Evolutionary conservation across 2,329 filamentous ascomycete species (phyloP).

Genomic region (Sporothrix brunneoviolacea): DNA sequence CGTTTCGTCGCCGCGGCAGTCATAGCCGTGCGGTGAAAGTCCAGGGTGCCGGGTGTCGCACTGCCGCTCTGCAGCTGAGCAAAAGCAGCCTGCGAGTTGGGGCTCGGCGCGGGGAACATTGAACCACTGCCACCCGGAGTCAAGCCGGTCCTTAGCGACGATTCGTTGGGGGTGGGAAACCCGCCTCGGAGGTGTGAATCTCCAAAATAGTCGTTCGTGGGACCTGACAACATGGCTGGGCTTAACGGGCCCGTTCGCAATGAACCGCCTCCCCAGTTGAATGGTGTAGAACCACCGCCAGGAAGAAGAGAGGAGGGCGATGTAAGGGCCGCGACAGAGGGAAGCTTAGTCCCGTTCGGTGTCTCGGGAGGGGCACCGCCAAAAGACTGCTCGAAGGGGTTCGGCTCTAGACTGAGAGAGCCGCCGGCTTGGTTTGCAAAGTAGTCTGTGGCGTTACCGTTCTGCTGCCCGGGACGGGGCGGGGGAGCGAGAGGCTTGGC

Average conservation of each 20-base stretch:
- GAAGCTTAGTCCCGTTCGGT: conserved; percentile 74
- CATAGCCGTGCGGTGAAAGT: conserved; percentile 91
- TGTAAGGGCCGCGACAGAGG: conserved; percentile 82
- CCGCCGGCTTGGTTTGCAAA: conserved; percentile 52
- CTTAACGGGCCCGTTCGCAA: conserved; percentile 88
- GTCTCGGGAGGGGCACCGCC: conserved; percentile 63
- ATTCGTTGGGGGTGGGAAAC: conserved; percentile 95
- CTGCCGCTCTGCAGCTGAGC: conserved; percentile 72
- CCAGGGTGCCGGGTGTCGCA: conserved; percentile 81
- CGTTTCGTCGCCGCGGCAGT: conserved; percentile 65
- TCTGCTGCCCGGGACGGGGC: conserved; percentile 51
- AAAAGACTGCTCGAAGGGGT: conserved; percentile 96
- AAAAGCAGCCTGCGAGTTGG: conserved; percentile 77
- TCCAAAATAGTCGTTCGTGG: conserved; percentile 77
- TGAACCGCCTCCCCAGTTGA: conserved; percentile 76
- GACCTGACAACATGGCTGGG: conserved; percentile 93
- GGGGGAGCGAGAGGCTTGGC: conserved; percentile 64
- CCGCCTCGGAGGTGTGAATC: conserved; percentile 74
- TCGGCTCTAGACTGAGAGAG: conserved; percentile 72
- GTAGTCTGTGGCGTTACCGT: conserved; percentile 58
- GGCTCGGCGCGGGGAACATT: conserved; percentile 92
- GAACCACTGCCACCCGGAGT: conserved; percentile 93
- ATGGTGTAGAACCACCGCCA: conserved; percentile 64
- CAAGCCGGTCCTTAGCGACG: conserved; percentile 79
- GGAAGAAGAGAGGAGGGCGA: conserved; percentile 78